Percentiles rank a stretch among this genome's conserved stretches.
These are phyloP conservation scores for Phytophthora sansomeana DNA, from an alignment of 352 stramenopile species.

Conservation along the genomic window DNA sequence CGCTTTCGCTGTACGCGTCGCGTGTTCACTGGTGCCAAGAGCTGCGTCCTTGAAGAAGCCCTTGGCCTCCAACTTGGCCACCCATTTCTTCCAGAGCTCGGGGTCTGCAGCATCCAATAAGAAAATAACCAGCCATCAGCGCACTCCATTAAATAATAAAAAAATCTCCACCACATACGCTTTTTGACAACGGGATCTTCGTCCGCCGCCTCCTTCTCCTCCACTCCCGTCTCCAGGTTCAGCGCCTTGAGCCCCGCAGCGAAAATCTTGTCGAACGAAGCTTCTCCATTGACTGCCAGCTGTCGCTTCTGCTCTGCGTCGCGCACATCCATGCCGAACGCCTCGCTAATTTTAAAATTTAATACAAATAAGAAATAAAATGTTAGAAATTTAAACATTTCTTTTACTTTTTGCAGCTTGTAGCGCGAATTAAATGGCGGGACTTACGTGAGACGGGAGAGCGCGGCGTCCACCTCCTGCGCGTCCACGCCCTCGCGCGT, in stretches of 20 bases:
- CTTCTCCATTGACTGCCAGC: constrained; percentile 51
- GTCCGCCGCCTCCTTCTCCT: constrained; percentile 43
- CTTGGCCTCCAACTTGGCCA: constrained; percentile 87
- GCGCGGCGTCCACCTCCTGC: constrained; percentile 71
- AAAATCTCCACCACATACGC: constrained; percentile 43
- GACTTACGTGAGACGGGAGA: constrained; percentile 65
- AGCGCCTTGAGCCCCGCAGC: constrained; percentile 69
- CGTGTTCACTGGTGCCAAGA: constrained; percentile 69
- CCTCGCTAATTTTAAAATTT: constrained; percentile 47
- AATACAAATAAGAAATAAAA: constrained; percentile 9
- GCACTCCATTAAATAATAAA: not conserved
- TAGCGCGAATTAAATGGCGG: constrained; percentile 32
- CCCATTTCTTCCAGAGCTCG: constrained; percentile 89
- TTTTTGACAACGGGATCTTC: constrained; percentile 81
- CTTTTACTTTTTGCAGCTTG: constrained; percentile 14
- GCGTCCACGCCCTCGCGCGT: constrained; percentile 55
- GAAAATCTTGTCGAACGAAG: constrained; percentile 78
- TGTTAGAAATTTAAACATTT: not conserved
- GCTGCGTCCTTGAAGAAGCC: constrained; percentile 81
- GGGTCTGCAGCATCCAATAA: constrained; percentile 53
- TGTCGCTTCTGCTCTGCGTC: constrained; percentile 61
- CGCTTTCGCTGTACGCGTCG: constrained; percentile 70
- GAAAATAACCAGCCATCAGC: constrained; percentile 7
- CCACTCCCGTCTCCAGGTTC: constrained; percentile 51
- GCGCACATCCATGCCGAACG: constrained; percentile 71